Evolutionary conservation across 1,139 yeast species (phyloP).

Genomic region (Kodamaea ohmeri): DNA sequence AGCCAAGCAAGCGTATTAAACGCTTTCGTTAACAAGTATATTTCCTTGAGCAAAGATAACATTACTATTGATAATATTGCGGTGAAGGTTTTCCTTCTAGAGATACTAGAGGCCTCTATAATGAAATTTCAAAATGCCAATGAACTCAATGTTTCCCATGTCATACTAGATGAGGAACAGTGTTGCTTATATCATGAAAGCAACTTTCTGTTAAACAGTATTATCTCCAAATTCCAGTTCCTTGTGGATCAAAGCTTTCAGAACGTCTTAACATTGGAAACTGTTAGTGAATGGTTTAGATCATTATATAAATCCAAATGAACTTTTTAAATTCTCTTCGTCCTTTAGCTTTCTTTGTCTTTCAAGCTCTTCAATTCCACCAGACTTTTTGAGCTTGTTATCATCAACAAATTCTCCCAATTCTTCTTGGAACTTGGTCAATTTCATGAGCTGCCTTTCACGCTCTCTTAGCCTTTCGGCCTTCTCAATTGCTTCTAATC

Average conservation of each 20-base stretch:
- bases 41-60: neutral
- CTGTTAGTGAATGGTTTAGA: slow-evolving; percentile 8
- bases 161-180: neutral
- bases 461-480: slow-evolving; percentile 80
- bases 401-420: slow-evolving; percentile 83
- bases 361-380: slow-evolving; percentile 87
- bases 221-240: slow-evolving; percentile 8
- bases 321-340: slow-evolving; percentile 57
- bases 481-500: slow-evolving; percentile 83
- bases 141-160: too few species aligned
- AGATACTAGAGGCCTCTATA: slow-evolving; percentile 7
- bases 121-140: slow-evolving; percentile 7
- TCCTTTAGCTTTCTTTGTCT: slow-evolving; percentile 66
- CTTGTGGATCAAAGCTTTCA: neutral
- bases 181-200: neutral
- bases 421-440: slow-evolving; percentile 78
- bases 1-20: slow-evolving; percentile 12
- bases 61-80: slow-evolving; percentile 5
- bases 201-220: neutral
- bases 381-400: slow-evolving; percentile 70
- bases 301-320: slow-evolving; percentile 31
- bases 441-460: slow-evolving; percentile 58
- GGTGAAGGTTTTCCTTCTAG: slow-evolving; percentile 13
- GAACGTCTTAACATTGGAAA: neutral
- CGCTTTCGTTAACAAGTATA: slow-evolving; percentile 7